A percentile compares a stretch with the other conserved stretches of the same genome.
Evolutionary conservation across 768 basidiomycete genomes (phyloP).

Genomic region (Leucosporidium yakuticum): DNA sequence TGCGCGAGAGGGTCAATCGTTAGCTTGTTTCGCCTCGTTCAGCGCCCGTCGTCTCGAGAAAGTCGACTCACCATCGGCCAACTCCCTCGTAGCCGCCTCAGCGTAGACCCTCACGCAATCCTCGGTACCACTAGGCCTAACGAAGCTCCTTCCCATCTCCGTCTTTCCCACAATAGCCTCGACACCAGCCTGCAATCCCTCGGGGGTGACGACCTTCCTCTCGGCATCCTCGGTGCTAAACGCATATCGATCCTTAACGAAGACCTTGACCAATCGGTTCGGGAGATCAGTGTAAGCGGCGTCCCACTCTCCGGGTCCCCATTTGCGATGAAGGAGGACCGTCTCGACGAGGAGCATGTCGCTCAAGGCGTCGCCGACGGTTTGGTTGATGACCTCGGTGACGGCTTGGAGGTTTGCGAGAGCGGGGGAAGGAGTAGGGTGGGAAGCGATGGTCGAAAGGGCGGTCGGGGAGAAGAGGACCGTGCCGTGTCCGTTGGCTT

Average conservation of each 20-base stretch:
- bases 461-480: conserved; percentile 82
- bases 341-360: conserved; percentile 93
- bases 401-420: conserved; percentile 56
- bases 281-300: conserved; percentile 86
- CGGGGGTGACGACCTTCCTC: conserved; percentile 71
- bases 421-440: conserved; percentile 42
- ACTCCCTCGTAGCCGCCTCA: conserved; percentile 66
- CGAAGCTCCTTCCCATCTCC: conserved; percentile 82
- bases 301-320: conserved; percentile 80
- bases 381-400: conserved; percentile 86
- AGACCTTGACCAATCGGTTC: conserved; percentile 88
- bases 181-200: conserved; percentile 70
- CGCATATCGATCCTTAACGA: conserved; percentile 64
- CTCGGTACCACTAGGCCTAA: conserved; percentile 94
- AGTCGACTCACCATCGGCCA: conserved; percentile 53
- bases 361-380: conserved; percentile 92
- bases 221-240: conserved; percentile 95
- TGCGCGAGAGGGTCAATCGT: too few relatives aligned
- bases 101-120: conserved; percentile 97
- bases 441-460: conserved; percentile 54
- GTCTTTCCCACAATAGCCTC: conserved; percentile 72
- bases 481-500: conserved; percentile 98
- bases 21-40: too few relatives aligned
- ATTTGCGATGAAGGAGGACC: conserved; percentile 81
- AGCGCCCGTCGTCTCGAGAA: neutral